Percentiles rank a stretch among this genome's conserved stretches.
Evolutionary conservation across 495 filamentous ascomycete species (phyloP).

Genomic region (Letharia columbiana): DNA sequence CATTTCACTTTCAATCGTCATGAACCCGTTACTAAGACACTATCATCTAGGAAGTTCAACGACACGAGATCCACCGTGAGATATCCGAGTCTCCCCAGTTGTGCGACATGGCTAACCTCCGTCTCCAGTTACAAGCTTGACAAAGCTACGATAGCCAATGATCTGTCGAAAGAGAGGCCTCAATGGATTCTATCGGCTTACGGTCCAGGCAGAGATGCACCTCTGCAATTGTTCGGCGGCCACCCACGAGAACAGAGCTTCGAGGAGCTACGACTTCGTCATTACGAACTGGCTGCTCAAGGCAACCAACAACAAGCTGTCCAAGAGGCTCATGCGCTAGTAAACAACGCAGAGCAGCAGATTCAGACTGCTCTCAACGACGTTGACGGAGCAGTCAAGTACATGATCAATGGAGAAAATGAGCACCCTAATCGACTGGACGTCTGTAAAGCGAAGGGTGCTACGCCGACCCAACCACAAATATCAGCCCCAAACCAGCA

Average conservation of each 20-base stretch:
- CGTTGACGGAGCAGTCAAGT: slow-evolving; percentile 62
- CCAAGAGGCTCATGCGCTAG: slow-evolving; percentile 52
- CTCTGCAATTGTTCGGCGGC: slow-evolving; percentile 73
- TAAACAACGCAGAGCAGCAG: slow-evolving; percentile 54
- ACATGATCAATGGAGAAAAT: slow-evolving; percentile 56
- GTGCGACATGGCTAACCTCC: neutral
- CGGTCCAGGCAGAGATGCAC: slow-evolving; percentile 60
- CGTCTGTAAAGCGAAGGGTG: slow-evolving; percentile 46
- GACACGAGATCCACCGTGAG: slow-evolving; percentile 10
- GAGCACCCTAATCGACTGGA: slow-evolving; percentile 77
- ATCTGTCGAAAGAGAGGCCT: slow-evolving; percentile 49
- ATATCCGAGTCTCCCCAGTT: neutral
- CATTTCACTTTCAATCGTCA: neutral
- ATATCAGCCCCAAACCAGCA: slow-evolving; percentile 8
- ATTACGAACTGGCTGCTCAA: slow-evolving; percentile 48
- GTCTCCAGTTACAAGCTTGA: slow-evolving; percentile 21
- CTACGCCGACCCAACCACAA: slow-evolving; percentile 27
- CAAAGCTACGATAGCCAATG: slow-evolving; percentile 18
- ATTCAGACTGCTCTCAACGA: slow-evolving; percentile 58
- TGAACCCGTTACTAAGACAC: neutral
- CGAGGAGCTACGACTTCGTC: slow-evolving; percentile 68
- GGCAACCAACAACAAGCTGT: slow-evolving; percentile 59
- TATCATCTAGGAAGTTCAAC: slow-evolving; percentile 10
- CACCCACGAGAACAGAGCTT: slow-evolving; percentile 69
- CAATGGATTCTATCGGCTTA: slow-evolving; percentile 80